Evolutionary conservation across 1,284 basidiomycete species (phyloP), one percentile per base, ranked within the genome.

Genomic region (Grifola frondosa): DNA sequence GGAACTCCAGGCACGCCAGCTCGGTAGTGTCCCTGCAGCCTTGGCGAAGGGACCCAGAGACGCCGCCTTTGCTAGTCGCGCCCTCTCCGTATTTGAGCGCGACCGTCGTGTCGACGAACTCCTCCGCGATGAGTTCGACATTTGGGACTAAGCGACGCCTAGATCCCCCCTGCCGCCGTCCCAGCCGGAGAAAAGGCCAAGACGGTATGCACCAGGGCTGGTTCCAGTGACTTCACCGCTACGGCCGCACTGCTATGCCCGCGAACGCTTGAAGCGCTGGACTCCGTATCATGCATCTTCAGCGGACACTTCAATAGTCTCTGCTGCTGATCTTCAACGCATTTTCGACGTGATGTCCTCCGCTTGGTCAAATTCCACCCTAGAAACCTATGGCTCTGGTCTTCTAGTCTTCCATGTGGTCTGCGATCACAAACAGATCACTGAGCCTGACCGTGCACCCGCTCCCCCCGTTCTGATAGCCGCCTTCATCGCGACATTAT

Each of bases 361-460:
- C 0, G 50, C 53, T 0, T 69, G 57, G 57, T 40, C 44, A 1
- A 34, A 43, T 0, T 44, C 21, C 10, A 68, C 61, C 0, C 42
- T 52, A 5, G 50, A 51, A 4, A 42, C 49, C 0, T 70, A 69
- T 17, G 62, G 59, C 0, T 4, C 60, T 0, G 65, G 67, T 0
- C 53, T 70, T 0, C 52, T 65, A 0, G 35, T 54, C 0, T 69
- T 54, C 36, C 66, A 68, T 19, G 43, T 60, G 1, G 65, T 56
- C 36, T 68, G 65, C 21, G 61, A 69, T 20, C 2, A 20, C 0
- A 29, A 44, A 1, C 22, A 34, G 7, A 49, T 66, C 0, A 36
- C 56, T 0, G 63, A 69, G 6, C 2, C 16, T 0, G 39, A 46
- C 0, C 39, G 55, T 0, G 42, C 49, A 0, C 66, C 65, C 0